These are phyloP conservation scores for Cantharellus anzutake DNA, from an alignment of 768 basidiomycete species.

Conservation along the genomic window DNA sequence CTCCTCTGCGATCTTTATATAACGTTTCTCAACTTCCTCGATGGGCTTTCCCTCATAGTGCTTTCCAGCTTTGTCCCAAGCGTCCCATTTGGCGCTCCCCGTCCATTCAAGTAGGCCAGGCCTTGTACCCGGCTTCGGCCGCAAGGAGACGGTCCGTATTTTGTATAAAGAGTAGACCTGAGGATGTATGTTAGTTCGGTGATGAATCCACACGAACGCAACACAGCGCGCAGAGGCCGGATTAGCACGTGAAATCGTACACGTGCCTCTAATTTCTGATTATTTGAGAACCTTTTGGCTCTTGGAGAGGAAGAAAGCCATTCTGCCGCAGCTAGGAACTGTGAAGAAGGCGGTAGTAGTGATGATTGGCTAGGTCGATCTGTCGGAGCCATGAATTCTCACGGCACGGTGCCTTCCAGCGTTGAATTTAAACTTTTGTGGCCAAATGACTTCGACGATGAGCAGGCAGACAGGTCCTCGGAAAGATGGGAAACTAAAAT, in stretches of 20 bases:
- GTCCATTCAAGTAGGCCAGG: slow-evolving; percentile 65
- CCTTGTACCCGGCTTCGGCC: slow-evolving; percentile 32
- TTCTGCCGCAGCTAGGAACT: slow-evolving; percentile 11
- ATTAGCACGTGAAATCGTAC: not conserved
- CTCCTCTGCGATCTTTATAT: slow-evolving; percentile 44
- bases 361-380: no score
- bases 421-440: no score
- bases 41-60: slow-evolving; percentile 20
- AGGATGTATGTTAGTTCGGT: not conserved
- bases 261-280: not conserved
- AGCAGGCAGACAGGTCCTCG: not conserved
- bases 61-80: slow-evolving; percentile 41
- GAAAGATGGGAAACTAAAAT: no score
- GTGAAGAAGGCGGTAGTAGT: not conserved
- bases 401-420: no score
- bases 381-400: no score
- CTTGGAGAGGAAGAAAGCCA: slow-evolving; percentile 9
- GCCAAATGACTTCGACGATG: not conserved
- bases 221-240: not conserved
- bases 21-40: slow-evolving; percentile 33
- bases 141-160: slow-evolving; percentile 37
- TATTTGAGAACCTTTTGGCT: not conserved
- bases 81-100: slow-evolving; percentile 76
- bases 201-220: no score
- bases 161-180: slow-evolving; percentile 82